Evolutionary conservation across 2,329 filamentous ascomycete species (phyloP).

Genomic region (Ophiostoma ulmi): DNA sequence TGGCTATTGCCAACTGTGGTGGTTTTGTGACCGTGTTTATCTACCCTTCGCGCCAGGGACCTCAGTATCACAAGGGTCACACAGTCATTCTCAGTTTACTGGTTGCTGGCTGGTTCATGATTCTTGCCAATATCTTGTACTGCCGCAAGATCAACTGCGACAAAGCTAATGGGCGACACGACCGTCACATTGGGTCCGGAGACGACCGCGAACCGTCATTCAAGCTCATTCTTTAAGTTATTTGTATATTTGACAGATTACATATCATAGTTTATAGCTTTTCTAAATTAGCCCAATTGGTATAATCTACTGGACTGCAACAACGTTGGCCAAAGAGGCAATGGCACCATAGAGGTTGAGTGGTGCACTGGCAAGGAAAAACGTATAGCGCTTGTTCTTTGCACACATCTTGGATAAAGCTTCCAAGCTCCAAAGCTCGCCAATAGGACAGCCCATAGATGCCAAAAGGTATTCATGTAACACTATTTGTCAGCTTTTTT

Average conservation of each 20-base stretch:
- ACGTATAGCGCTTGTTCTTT: slow-evolving; percentile 13
- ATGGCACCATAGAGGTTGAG: slow-evolving; percentile 15
- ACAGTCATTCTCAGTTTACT: slow-evolving; percentile 56
- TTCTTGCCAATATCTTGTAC: slow-evolving; percentile 56
- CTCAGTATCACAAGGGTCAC: slow-evolving; percentile 57
- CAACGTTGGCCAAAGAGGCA: slow-evolving; percentile 16
- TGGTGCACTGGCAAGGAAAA: slow-evolving; percentile 18
- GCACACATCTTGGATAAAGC: slow-evolving; percentile 15
- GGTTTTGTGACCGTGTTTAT: slow-evolving; percentile 54
- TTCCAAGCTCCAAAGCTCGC: slow-evolving; percentile 17
- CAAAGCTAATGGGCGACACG: slow-evolving; percentile 56
- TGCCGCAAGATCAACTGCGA: slow-evolving; percentile 60
- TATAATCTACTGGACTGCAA: slow-evolving; percentile 13
- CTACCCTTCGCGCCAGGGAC: slow-evolving; percentile 50
- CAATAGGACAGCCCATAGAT: slow-evolving; percentile 15
- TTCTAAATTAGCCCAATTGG: background rate
- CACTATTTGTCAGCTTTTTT: slow-evolving; percentile 3
- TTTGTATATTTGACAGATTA: background rate
- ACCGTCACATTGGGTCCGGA: slow-evolving; percentile 50
- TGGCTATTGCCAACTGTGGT: slow-evolving; percentile 62
- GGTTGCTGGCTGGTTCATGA: slow-evolving; percentile 59
- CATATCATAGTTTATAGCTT: background rate
- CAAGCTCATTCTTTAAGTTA: slow-evolving; percentile 50
- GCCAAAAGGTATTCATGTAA: slow-evolving; percentile 17
- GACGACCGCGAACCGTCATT: slow-evolving; percentile 62